Evolutionary conservation across 805 yeast genomes (phyloP).

Genomic region (Saccharomycopsis javanensis): DNA sequence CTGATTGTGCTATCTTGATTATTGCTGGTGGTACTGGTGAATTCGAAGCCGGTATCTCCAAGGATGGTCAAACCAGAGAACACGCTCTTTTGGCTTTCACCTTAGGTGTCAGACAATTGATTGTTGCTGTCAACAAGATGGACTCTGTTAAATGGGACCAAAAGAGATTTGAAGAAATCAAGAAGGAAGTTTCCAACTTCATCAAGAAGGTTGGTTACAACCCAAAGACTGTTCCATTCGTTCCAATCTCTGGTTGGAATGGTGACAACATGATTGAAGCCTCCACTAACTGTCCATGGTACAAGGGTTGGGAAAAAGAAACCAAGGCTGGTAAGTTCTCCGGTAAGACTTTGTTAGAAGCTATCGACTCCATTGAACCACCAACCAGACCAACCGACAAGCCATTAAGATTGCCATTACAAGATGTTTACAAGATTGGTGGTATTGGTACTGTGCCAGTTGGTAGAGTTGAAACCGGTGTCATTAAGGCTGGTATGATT

Average conservation of each 20-base stretch:
- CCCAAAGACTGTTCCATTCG: constrained; percentile 76
- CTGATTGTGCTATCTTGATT: constrained; percentile 84
- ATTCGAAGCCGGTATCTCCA: constrained; percentile 91
- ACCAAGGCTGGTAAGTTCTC: constrained; percentile 58
- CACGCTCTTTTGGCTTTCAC: constrained; percentile 87
- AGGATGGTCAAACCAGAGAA: constrained; percentile 94
- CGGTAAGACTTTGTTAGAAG: constrained; percentile 80
- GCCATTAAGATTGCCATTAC: constrained; percentile 84
- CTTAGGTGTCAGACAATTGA: constrained; percentile 78
- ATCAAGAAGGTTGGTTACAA: constrained; percentile 80
- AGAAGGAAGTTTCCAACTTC: constrained; percentile 68
- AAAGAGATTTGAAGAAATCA: constrained; percentile 65
- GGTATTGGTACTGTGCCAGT: constrained; percentile 89
- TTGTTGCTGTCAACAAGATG: constrained; percentile 92
- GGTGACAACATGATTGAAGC: constrained; percentile 91
- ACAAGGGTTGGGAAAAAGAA: constrained; percentile 80
- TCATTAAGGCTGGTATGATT: constrained; percentile 85
- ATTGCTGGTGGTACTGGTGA: constrained; percentile 92
- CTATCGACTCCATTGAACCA: constrained; percentile 75
- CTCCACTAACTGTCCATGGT: constrained; percentile 76
- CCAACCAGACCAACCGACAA: constrained; percentile 75
- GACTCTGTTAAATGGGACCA: constrained; percentile 86
- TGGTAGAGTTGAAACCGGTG: constrained; percentile 92
- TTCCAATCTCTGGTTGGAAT: constrained; percentile 87
- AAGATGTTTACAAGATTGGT: constrained; percentile 90